phyloP scores from a whole-genome alignment of 2,329 filamentous ascomycete species.

The Emergomyces africanus region DNA sequence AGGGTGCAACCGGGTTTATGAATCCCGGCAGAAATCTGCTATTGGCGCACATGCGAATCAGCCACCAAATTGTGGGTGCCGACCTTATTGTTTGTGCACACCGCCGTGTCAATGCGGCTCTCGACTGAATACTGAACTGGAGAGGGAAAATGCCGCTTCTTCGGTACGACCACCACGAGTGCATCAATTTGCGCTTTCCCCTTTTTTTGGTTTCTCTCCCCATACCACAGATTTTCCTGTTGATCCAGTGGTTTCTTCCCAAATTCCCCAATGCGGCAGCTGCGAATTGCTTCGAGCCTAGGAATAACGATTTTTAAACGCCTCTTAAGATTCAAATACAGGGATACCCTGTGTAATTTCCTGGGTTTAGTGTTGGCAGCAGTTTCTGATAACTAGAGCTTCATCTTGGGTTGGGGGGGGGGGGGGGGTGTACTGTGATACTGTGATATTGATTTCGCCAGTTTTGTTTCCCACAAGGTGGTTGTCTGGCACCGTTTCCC shows the following conservation, averaged over 20 bases:
- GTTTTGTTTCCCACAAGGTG: not conserved
- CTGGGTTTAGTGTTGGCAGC: not conserved
- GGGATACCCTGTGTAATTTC: not conserved
- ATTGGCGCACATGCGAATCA: not conserved
- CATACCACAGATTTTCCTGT: not conserved
- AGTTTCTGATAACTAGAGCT: not conserved
- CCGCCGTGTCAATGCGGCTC: not conserved
- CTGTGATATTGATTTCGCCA: not conserved
- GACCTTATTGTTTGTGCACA: not conserved
- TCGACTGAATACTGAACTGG: not conserved
- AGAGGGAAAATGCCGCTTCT: not conserved
- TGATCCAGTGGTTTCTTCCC: not conserved
- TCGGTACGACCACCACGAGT: not conserved
- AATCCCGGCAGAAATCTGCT: not conserved
- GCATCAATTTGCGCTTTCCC: not conserved
- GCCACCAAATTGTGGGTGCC: not conserved
- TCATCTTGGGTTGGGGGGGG: too few species aligned
- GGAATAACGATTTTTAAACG: not conserved
- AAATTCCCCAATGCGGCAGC: not conserved
- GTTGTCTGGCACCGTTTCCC: not conserved
- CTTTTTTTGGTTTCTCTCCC: not conserved
- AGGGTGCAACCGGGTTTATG: too few species aligned
- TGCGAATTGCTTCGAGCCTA: not conserved
- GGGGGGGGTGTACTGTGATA: not conserved
- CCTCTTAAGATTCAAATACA: not conserved